Base-by-base conservation (phyloP, 2,329 filamentous ascomycete species). In the Lasiodiplodia gonubiensis region DNA sequence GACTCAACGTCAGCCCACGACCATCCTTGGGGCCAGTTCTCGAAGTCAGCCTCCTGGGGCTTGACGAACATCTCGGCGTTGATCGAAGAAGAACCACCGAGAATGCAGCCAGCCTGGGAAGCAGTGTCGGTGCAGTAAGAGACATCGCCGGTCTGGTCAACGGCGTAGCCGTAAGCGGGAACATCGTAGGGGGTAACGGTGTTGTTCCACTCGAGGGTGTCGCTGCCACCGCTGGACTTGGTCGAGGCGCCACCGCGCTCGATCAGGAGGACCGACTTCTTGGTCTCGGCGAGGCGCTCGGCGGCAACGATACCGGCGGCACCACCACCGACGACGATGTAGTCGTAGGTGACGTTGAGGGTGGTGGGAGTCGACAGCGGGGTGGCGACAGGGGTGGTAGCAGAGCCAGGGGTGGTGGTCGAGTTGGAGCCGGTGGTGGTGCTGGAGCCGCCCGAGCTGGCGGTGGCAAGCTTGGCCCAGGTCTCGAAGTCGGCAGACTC, bases 271-370 rank as follows among this genome's bases (percentile, higher is more conserved):
- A 81, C 79, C 11, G 74, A 77, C 42, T 72, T 74, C 37, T 78
- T 77, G 25, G 76, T 73, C 71, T 81, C 78, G 6, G 76, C 77
- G 11, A 81, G 72, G 18, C 78, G 73, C 67, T 77, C 74, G 3
- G 79, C 78, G 1, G 74, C 73, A 23, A 80, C 72, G 67, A 80
- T 72, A 27, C 79, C 79, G 4, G 77, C 74, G 14, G 78, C 74
- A 21, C 79, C 79, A 27, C 74, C 79, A 48, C 79, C 79, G 1
- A 77, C 78, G 11, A 81, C 75, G 21, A 81, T 81, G 61, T 79
- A 79, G 60, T 81, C 79, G 68, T 79, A 81, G 2, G 78, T 80
- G 1, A 69, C 67, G 71, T 79, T 80, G 33, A 63, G 27, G 23
- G 68, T 67, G 33, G 49, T 30, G 35, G 65, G 65, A 6, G 65